Evolutionary conservation across 257 asterid species (phyloP).

Genomic region (Knoxia roxburghii): DNA sequence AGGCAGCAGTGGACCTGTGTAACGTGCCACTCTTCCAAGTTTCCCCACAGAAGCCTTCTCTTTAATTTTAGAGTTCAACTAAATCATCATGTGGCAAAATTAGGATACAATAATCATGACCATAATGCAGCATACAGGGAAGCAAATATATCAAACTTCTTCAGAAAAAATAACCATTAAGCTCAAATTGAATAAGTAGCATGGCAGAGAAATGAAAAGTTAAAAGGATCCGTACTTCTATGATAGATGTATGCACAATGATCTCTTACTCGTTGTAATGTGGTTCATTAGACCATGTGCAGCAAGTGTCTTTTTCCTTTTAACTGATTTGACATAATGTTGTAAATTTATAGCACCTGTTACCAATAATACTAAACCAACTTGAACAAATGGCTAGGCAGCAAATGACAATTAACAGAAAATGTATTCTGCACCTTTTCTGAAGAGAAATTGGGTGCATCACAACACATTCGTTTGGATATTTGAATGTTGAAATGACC

Average conservation of each 20-base stretch:
- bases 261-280: neutral
- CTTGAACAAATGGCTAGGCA: neutral
- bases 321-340: neutral
- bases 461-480: neutral
- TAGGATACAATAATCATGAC: conserved; percentile 1
- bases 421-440: neutral
- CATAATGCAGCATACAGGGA: neutral
- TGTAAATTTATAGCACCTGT: neutral
- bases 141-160: neutral
- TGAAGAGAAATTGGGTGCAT: neutral
- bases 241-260: too few relatives aligned
- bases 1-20: conserved; percentile 52
- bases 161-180: neutral
- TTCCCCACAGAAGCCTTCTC: conserved; percentile 46
- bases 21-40: conserved; percentile 33
- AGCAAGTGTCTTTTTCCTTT: neutral
- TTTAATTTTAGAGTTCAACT: conserved; percentile 44
- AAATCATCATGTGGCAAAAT: conserved; percentile 34
- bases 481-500: neutral
- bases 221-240: neutral
- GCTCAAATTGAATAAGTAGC: neutral
- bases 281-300: neutral
- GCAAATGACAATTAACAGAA: neutral
- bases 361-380: neutral
- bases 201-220: neutral